Conservation (phyloP, 2,329 filamentous ascomycete genomes). For the Penicillium sp. region DNA sequence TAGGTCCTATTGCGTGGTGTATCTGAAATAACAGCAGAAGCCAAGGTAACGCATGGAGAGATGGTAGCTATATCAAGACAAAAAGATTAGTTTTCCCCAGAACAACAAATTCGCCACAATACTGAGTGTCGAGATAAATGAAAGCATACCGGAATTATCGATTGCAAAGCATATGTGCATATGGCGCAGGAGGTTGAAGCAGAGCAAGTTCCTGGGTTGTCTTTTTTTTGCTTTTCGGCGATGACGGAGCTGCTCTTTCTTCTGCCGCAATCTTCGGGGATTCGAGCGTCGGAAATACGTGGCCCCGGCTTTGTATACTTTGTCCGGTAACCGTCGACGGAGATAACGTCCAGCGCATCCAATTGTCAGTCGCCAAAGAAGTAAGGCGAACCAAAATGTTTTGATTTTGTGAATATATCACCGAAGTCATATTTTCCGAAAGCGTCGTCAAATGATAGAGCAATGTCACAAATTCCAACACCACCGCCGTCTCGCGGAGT, state of each 20-base stretch:
- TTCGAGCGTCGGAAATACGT: slow-evolving; percentile 11
- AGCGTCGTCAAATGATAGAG: neutral
- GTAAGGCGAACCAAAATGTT: neutral
- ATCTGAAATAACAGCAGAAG: slow-evolving; percentile 23
- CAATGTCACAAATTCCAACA: slow-evolving; percentile 32
- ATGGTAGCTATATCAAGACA: neutral
- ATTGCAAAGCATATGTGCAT: neutral
- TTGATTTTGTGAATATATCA: neutral
- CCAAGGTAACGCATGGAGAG: slow-evolving; percentile 18
- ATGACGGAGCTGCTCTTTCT: slow-evolving; percentile 5
- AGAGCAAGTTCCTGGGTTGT: neutral
- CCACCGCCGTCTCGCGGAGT: slow-evolving; percentile 30
- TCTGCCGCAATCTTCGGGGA: slow-evolving; percentile 7
- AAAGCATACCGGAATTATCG: neutral
- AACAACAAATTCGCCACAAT: neutral
- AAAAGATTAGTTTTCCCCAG: neutral
- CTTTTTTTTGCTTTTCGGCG: neutral
- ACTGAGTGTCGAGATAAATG: neutral
- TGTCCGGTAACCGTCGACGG: slow-evolving; percentile 1
- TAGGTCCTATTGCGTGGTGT: slow-evolving; percentile 18
- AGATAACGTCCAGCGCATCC: neutral
- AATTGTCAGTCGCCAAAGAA: neutral
- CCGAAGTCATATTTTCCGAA: neutral
- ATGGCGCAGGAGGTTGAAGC: neutral
- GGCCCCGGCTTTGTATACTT: slow-evolving; percentile 10